Evolutionary conservation across 257 asterid species (phyloP), one percentile per base, ranked within the genome.

Genomic region (Scutellaria barbata): DNA sequence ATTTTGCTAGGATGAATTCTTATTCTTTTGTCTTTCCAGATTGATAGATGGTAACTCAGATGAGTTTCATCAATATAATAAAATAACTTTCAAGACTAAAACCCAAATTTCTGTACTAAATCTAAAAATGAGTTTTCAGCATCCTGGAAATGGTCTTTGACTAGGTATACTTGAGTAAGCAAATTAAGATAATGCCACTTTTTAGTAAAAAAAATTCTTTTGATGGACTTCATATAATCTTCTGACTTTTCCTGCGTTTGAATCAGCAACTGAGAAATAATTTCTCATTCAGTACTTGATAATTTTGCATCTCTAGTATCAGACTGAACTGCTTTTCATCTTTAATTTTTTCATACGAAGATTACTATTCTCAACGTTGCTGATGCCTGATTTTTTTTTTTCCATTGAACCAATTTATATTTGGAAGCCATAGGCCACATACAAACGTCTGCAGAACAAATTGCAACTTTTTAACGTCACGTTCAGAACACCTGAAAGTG

Each of bases 381-480:
- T 30, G 35, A 30, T 30, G 4, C 5, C 35, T 30, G 4, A 3
- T n/a, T n/a, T n/a, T n/a, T n/a, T n/a, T n/a, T n/a, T 30, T 30
- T 30, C 35, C 35, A 30, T 30, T 30, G 35, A 30, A 4, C 35
- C 35, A 30, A 30, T 30, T 4, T 30, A 30, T 30, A 1, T 30
- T 30, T 1, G 35, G 35, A 30, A 2, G 35, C 35, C 35, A 30
- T 30, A 30, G 4, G 35, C 35, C 35, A 30, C 4, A 0, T 30
- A 30, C 5, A 30, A 30, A 63, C 5, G 40, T 10, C 10, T 63
- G 54, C 11, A 20, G 39, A 62, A 20, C 68, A 63, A 63, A 25
- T 25, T 64, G 60, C 58, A 66, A 66, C 71, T 30, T 12, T 37
- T 8, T 41, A 12, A 17, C 55, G 63, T 30, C 37, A 14, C 9